Percentiles rank a stretch among this genome's conserved stretches.
Evolutionary conservation across 2,329 filamentous ascomycete species (phyloP).

Genomic region (Penicillium sp.): DNA sequence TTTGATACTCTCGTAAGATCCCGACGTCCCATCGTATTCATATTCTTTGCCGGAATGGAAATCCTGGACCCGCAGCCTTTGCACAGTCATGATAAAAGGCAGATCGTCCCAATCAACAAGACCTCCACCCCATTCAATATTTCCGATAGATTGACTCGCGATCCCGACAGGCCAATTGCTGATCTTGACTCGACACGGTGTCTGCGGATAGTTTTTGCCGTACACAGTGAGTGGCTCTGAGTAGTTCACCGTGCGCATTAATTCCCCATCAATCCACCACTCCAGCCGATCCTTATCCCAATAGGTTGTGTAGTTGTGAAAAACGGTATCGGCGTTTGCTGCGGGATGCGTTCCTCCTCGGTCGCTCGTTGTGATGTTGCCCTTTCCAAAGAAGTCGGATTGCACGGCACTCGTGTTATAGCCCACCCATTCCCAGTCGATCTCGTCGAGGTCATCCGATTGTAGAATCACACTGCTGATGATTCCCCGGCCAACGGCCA

Average conservation of each 20-base stretch:
- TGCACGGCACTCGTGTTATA: constrained; percentile 52
- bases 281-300: constrained; percentile 65
- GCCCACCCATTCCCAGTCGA: constrained; percentile 63
- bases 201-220: constrained; percentile 65
- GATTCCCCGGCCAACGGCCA: constrained; percentile 70
- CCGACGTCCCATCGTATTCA: constrained; percentile 59
- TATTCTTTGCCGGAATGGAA: constrained; percentile 65
- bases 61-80: constrained; percentile 57
- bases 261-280: constrained; percentile 63
- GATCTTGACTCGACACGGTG: constrained; percentile 68
- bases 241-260: constrained; percentile 61
- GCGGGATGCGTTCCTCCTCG: constrained; percentile 75
- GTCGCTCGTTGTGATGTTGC: constrained; percentile 71
- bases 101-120: constrained; percentile 62
- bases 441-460: constrained; percentile 79
- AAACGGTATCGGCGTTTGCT: constrained; percentile 53
- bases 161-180: constrained; percentile 67
- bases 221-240: constrained; percentile 53
- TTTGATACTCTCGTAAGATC: constrained; percentile 64
- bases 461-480: constrained; percentile 79
- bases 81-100: constrained; percentile 72
- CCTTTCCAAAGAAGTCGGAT: constrained; percentile 95
- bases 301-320: constrained; percentile 55
- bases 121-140: constrained; percentile 68
- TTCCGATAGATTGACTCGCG: constrained; percentile 38